A percentile compares a stretch with the other conserved stretches of the same genome.
phyloP scores from a whole-genome alignment of 192 early-diverging fungal genomes.

The Linnemannia hyalina region DNA sequence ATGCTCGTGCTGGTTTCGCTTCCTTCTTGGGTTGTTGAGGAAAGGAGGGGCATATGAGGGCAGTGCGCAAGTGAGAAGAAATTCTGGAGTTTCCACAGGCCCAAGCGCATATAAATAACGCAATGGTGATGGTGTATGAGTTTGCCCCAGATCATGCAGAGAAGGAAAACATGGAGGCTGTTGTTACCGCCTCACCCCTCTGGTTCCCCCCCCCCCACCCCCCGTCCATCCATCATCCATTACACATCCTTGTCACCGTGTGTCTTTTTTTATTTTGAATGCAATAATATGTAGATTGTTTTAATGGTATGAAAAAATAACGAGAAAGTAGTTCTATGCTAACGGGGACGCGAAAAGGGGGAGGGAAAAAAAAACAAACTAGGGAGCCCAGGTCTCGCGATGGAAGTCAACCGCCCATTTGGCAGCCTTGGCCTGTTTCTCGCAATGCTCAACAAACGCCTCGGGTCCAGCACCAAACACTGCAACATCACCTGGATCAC shows the following conservation, averaged over 20 bases:
- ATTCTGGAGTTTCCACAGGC: not conserved
- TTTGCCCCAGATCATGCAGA: not conserved
- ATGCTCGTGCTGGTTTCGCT: not conserved
- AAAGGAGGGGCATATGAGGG: too few species aligned
- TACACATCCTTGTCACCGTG: too few species aligned
- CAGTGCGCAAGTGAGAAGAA: too few species aligned
- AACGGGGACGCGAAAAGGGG: not conserved
- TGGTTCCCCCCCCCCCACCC: too few species aligned
- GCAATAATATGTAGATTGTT: not conserved
- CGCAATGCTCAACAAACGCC: constrained; percentile 49
- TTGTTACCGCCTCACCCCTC: too few species aligned
- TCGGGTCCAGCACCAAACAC: constrained; percentile 56
- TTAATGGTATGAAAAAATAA: not conserved
- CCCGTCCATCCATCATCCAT: too few species aligned
- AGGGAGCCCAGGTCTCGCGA: constrained; percentile 52
- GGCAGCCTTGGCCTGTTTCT: constrained; percentile 21
- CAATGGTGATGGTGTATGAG: not conserved
- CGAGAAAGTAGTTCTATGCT: not conserved
- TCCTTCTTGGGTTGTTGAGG: too few species aligned
- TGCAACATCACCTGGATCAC: constrained; percentile 11
- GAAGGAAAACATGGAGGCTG: too few species aligned
- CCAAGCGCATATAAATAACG: not conserved
- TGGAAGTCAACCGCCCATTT: constrained; percentile 50
- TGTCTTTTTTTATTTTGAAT: too few species aligned
- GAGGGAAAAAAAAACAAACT: not conserved